Base-by-base conservation (phyloP, 768 basidiomycete genomes). In the Termitomyces eurrhizus region DNA sequence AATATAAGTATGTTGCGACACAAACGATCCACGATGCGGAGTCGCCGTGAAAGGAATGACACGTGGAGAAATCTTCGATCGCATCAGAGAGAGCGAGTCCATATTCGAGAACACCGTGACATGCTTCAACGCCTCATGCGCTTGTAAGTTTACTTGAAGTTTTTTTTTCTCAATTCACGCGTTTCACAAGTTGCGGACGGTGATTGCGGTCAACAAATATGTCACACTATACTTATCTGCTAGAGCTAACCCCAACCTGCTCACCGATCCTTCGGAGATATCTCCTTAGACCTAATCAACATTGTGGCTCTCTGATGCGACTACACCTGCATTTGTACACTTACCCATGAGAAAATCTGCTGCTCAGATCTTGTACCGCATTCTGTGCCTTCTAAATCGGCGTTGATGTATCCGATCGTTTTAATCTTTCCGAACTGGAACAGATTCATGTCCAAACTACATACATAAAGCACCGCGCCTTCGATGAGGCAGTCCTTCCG, bases 401-500 rank as follows among this genome's bases (percentile, higher is more conserved):
- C 58, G 29, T 54, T 64, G 58, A 65, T 65, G 55, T 56, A 56
- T 62, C 58, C 60, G 63, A 64, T 64, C 61, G 56, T 60, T 65
- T 62, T 53, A 59, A 65, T 65, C 56, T 65, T 57, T 60, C 64
- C 62, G 59, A 58, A 58, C 48, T 60, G 62, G 52, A 63, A 58
- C 62, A 52, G 55, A 52, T 41, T 56, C 33, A 51, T 42, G n/a
- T 54, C 52, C 57, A 57, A 60, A 59, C 49, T 57, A 35, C 59
- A 62, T 62, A 62, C 60, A 59, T 58, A 63, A 56, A 59, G 58
- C 51, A 49, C 55, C 49, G 33, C n/a, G 50, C 26, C 21, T 44
- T 52, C 59, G 54, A 37, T 39, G 37, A 56, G 32, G 21, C 21
- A 46, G 18, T 37, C 48, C 21, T 37, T 55, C n/a, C 26, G 41